phyloP scores from a whole-genome alignment of 257 asterid species.

The Capsicum rhomboideum region DNA sequence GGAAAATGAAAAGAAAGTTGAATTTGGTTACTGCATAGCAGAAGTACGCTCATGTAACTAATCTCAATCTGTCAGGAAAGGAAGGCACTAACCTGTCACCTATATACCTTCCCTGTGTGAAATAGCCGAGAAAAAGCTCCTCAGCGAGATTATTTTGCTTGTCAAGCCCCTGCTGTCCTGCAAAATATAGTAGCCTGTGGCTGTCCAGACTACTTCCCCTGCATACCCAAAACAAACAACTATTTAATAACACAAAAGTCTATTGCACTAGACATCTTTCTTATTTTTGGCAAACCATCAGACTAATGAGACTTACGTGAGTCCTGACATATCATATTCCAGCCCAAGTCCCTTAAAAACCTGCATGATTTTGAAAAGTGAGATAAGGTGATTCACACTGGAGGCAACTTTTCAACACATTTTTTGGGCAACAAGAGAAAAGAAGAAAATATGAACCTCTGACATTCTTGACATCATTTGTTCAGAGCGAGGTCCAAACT shows the following conservation, averaged over 20 bases:
- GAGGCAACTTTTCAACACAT: background rate
- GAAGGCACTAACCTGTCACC: slow-evolving; percentile 60
- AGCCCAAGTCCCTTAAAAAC: slow-evolving; percentile 46
- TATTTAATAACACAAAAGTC: background rate
- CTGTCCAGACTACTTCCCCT: slow-evolving; percentile 68
- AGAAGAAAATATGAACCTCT: slow-evolving; percentile 35
- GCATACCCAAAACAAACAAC: slow-evolving; percentile 14
- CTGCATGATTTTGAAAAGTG: slow-evolving; percentile 22
- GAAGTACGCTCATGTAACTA: background rate
- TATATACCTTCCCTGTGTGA: slow-evolving; percentile 65
- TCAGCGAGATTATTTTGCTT: slow-evolving; percentile 75
- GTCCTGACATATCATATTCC: slow-evolving; percentile 48
- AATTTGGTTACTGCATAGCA: background rate
- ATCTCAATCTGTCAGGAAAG: background rate
- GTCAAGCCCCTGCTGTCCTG: slow-evolving; percentile 51
- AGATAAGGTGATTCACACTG: background rate
- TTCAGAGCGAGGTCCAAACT: slow-evolving; percentile 54
- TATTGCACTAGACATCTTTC: background rate
- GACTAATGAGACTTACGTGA: slow-evolving; percentile 39
- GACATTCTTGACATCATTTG: slow-evolving; percentile 59
- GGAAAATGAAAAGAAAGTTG: background rate
- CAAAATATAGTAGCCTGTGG: slow-evolving; percentile 56
- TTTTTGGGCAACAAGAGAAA: background rate
- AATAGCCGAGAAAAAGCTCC: slow-evolving; percentile 68
- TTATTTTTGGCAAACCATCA: background rate